Conservation (phyloP, 169 alveolate genomes). For the Plasmodium gonderi region DNA sequence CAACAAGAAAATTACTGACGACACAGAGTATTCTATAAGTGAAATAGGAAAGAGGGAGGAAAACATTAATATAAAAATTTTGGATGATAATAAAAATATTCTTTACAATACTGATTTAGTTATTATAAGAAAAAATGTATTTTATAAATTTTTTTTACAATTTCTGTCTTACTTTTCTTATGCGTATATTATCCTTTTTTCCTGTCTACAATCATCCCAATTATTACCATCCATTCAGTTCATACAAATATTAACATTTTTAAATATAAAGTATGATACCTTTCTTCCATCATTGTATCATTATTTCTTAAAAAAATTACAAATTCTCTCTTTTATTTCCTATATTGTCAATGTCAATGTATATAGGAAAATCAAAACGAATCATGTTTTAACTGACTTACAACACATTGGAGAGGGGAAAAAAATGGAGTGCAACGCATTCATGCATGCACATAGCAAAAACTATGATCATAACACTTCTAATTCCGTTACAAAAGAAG, state of each 20-base stretch:
- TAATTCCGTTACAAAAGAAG: not conserved
- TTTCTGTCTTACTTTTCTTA: slow-evolving; percentile 36
- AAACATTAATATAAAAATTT: slow-evolving; percentile 30
- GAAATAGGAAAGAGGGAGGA: slow-evolving; percentile 42
- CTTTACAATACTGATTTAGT: slow-evolving; percentile 8
- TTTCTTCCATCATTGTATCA: slow-evolving; percentile 21
- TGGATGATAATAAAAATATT: not conserved
- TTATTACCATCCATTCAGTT: slow-evolving; percentile 15
- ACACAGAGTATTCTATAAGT: slow-evolving; percentile 1
- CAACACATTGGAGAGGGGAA: not conserved
- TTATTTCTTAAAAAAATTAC: slow-evolving; percentile 20
- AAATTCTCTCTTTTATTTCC: slow-evolving; percentile 21
- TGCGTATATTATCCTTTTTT: slow-evolving; percentile 7
- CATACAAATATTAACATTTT: slow-evolving; percentile 36
- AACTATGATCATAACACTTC: not conserved
- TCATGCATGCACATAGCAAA: not conserved
- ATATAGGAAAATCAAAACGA: not conserved
- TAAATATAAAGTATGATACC: slow-evolving; percentile 24
- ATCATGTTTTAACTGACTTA: not conserved
- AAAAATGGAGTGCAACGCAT: too few species aligned
- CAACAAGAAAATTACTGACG: slow-evolving; percentile 1
- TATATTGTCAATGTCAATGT: slow-evolving; percentile 5
- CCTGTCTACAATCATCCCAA: not conserved
- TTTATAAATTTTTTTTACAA: slow-evolving; percentile 7
- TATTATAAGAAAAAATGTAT: slow-evolving; percentile 30